Percentiles rank a stretch among this genome's conserved stretches.
Conservation (phyloP, 352 stramenopile genomes). For the Thalassiosira pacifica region DNA sequence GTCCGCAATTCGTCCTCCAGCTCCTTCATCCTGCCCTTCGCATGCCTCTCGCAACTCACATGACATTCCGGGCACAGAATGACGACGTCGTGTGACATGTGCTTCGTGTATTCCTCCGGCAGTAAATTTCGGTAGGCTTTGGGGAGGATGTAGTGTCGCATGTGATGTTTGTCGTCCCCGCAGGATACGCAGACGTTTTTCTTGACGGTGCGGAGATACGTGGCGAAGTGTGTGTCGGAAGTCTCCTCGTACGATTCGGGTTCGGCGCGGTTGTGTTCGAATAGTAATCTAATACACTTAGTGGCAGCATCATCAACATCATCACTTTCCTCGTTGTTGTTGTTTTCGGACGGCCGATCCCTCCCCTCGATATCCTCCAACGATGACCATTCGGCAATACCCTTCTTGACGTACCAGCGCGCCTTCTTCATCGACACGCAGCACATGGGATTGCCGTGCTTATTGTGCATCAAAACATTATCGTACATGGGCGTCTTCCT, state of each 20-base stretch:
- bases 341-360: too few species aligned
- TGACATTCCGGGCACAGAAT: slow-evolving; percentile 82
- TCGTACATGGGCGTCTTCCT: slow-evolving; percentile 86
- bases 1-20: slow-evolving; percentile 63
- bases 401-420: slow-evolving; percentile 81
- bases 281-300: slow-evolving; percentile 69
- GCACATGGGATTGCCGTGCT: slow-evolving; percentile 61
- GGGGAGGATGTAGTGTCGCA: slow-evolving; percentile 83
- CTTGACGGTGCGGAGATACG: slow-evolving; percentile 63
- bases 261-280: slow-evolving; percentile 56
- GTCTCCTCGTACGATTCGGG: slow-evolving; percentile 3
- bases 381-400: slow-evolving; percentile 68
- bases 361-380: slow-evolving; percentile 8
- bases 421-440: slow-evolving; percentile 84
- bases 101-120: slow-evolving; percentile 77
- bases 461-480: slow-evolving; percentile 81
- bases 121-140: slow-evolving; percentile 75
- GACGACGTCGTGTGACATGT: slow-evolving; percentile 84
- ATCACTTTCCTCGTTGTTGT: too few species aligned
- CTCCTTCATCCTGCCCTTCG: slow-evolving; percentile 63
- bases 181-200: slow-evolving; percentile 79
- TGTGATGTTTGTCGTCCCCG: slow-evolving; percentile 63
- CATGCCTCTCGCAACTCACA: slow-evolving; percentile 59
- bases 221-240: slow-evolving; percentile 45
- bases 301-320: slow-evolving; percentile 10